Evolutionary conservation across 352 stramenopile species (phyloP).

Genomic region (Aphanomyces astaci): DNA sequence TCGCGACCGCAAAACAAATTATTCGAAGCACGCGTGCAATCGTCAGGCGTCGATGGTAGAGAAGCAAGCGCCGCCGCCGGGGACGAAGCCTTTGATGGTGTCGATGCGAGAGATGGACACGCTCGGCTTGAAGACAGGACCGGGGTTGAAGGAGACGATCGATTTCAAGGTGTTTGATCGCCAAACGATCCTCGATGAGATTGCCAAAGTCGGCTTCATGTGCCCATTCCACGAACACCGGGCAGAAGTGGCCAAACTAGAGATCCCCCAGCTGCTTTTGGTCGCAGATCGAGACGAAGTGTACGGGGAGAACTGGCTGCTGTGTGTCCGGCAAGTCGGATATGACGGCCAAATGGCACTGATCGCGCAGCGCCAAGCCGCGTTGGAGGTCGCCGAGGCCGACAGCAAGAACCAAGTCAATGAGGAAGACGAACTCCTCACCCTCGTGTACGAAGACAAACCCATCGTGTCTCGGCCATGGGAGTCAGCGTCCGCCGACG

Average conservation of each 20-base stretch:
- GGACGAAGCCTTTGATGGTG: constrained; percentile 75
- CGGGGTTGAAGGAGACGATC: constrained; percentile 64
- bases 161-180: constrained; percentile 63
- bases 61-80: constrained; percentile 46
- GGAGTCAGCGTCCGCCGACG: constrained; percentile 39
- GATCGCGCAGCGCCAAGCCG: constrained; percentile 38
- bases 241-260: constrained; percentile 52
- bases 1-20: not conserved
- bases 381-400: constrained; percentile 33
- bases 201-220: constrained; percentile 73
- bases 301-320: constrained; percentile 80
- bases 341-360: constrained; percentile 63
- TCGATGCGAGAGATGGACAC: constrained; percentile 82
- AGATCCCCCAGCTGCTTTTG: constrained; percentile 65
- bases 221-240: constrained; percentile 70
- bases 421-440: constrained; percentile 39
- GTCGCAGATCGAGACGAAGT: constrained; percentile 61
- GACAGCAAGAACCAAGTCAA: constrained; percentile 33
- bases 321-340: constrained; percentile 57
- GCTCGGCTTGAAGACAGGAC: constrained; percentile 67
- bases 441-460: constrained; percentile 67
- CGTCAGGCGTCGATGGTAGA: constrained; percentile 26
- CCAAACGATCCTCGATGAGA: constrained; percentile 61
- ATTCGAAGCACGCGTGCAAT: no score
- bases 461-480: constrained; percentile 54